phyloP scores from a whole-genome alignment of 2,329 filamentous ascomycete species.

The Cladosporium sp. region DNA sequence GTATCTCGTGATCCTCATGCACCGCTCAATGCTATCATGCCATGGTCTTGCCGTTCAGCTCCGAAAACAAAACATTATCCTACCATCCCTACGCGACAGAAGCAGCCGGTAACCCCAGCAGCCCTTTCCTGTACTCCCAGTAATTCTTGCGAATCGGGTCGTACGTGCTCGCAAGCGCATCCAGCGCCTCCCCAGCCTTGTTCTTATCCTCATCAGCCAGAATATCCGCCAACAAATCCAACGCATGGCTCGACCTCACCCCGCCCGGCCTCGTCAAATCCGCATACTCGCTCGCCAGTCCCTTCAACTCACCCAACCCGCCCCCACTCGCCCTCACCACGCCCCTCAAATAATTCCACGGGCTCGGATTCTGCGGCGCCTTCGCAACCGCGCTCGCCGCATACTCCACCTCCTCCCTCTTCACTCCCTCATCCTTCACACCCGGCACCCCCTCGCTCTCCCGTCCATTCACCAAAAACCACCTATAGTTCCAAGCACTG shows the following conservation, averaged over 20 bases:
- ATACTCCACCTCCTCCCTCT: constrained; percentile 65
- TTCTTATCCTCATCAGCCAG: constrained; percentile 47
- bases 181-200: constrained; percentile 63
- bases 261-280: constrained; percentile 42
- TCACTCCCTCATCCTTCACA: constrained; percentile 45
- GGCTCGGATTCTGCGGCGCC: constrained; percentile 87
- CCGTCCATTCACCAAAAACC: constrained; percentile 78
- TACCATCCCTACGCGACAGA: background rate
- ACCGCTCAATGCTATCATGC: constrained; percentile 1
- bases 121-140: constrained; percentile 70
- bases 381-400: constrained; percentile 65
- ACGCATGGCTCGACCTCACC: constrained; percentile 55
- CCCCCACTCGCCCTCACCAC: constrained; percentile 61
- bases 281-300: constrained; percentile 50
- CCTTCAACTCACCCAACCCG: constrained; percentile 44
- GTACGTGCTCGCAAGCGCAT: constrained; percentile 73
- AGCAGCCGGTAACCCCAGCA: constrained; percentile 30
- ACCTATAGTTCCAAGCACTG: constrained; percentile 94
- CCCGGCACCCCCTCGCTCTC: constrained; percentile 32
- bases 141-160: constrained; percentile 88
- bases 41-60: background rate
- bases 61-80: background rate
- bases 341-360: constrained; percentile 87
- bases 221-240: constrained; percentile 68
- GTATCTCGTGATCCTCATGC: constrained; percentile 7